Base-by-base conservation (phyloP, 768 basidiomycete genomes). In the Mycena chlorophos region DNA sequence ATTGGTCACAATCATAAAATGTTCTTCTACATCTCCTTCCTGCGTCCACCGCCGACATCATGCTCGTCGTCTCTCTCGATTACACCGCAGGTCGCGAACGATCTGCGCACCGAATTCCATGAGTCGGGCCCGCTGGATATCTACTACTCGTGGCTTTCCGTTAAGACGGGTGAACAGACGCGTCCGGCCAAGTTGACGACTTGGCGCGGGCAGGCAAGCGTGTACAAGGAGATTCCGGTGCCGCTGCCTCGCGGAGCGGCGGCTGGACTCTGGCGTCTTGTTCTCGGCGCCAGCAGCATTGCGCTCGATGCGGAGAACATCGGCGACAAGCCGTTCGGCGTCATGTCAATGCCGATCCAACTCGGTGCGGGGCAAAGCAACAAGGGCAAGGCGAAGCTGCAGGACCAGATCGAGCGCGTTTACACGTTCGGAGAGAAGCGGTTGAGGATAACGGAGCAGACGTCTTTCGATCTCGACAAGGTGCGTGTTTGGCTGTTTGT, bases 381-480 rank as follows among this genome's bases (percentile, higher is more conserved):
- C 62, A 56, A 68, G 51, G 47, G 40, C 46, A 61, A 64, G 25
- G 57, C 59, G 2, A 68, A 67, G 45, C 90, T 91, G 66, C 90
- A 92, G 67, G 88, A 88, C 55, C 76, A 76, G 66, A 83, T 92
- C 43, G 79, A 80, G 62, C 72, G 88, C 49, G 65, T 80, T 2
- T 89, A 86, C 66, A 68, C 34, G 56, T 65, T 40, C 56, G 45
- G 26, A 51, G 52, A 49, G 59, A 68, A 49, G 55, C 63, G 59
- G 52, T 57, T 95, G 56, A 74, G 67, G 28, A 75, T 97, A 22
- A 75, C 72, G 17, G 94, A 97, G 65, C 87, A 91, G 65, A 94
- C 89, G 0, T 89, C 89, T 2, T 96, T 92, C 67, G 94, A 95
- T 66, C 76, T 96, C 3, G 94, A 97, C 76, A 96, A 97, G 84